Evolutionary conservation across 129 eudicot species (phyloP), one percentile per base, ranked within the genome.

Genomic region (Glebionis coronaria): DNA sequence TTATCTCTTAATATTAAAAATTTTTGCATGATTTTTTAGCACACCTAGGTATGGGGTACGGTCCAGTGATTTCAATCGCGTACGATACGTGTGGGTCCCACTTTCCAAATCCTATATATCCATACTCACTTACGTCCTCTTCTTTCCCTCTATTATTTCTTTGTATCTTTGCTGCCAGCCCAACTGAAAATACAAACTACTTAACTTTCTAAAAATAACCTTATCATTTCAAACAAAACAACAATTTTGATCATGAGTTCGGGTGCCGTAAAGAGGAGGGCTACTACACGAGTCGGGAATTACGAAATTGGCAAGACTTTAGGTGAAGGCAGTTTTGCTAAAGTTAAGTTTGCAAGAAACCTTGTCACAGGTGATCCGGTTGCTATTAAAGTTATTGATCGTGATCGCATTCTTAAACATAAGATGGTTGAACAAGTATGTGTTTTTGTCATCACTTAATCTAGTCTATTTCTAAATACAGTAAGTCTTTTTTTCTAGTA

Each of bases 241-340:
- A 14, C 21, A 47, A 28, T 25, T 1, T 4, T 53, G 4, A 38
- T 3, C 25, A 76, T 76, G 80, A 76, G 75, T 61, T 73, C 62
- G 4, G 59, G 51, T 58, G 81, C 44, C 76, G 68, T 23, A 0
- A 76, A 76, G 62, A 68, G 58, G 61, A 76, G 80, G 52, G 88
- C 40, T 8, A 35, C 42, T 35, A 35, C 83, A 15, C 84, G 91
- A 4, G 94, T 91, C 0, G 98, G 98, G 12, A 82, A 82, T 11
- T 91, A 91, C 78, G 96, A 91, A 73, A 64, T 91, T 2, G 98
- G 98, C 7, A 83, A 71, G 69, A 91, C 98, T 0, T 56, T 91
- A 12, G 98, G 98, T 0, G 91, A 85, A 80, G 98, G 98, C 9
- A 84, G 88, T 74, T 91, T 88, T 59, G 98, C 95, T 8, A 91